Conservation (phyloP, 1,139 yeast species). For the Lodderomyces beijingensis region DNA sequence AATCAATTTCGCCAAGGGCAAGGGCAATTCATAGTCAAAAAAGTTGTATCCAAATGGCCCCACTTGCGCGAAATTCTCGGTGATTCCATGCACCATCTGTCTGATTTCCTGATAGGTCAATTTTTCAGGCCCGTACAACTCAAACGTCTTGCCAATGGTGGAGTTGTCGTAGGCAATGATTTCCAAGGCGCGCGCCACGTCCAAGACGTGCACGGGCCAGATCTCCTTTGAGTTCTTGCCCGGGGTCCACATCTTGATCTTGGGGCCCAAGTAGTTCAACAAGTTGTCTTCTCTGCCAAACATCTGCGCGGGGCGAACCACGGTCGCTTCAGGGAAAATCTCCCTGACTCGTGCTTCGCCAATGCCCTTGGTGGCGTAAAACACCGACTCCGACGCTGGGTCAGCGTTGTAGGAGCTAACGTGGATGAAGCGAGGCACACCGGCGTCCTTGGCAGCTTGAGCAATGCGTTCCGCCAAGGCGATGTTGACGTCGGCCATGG, state of each 20-base stretch:
- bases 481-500: slow-evolving; percentile 79
- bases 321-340: slow-evolving; percentile 69
- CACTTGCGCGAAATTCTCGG: slow-evolving; percentile 52
- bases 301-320: slow-evolving; percentile 83
- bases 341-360: slow-evolving; percentile 72
- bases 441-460: slow-evolving; percentile 65
- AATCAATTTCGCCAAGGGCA: slow-evolving; percentile 40
- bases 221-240: slow-evolving; percentile 61
- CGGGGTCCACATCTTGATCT: slow-evolving; percentile 58
- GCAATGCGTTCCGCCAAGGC: slow-evolving; percentile 78
- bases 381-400: slow-evolving; percentile 62
- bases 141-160: slow-evolving; percentile 73
- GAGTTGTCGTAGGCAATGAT: slow-evolving; percentile 77
- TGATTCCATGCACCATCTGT: slow-evolving; percentile 64
- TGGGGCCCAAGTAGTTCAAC: slow-evolving; percentile 58
- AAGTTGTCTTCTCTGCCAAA: slow-evolving; percentile 74
- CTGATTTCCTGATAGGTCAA: slow-evolving; percentile 63
- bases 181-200: slow-evolving; percentile 78
- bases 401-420: slow-evolving; percentile 80
- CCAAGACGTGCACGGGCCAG: slow-evolving; percentile 72
- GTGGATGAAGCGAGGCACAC: slow-evolving; percentile 72
- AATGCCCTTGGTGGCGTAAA: slow-evolving; percentile 75
- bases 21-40: slow-evolving; percentile 29
- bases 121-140: slow-evolving; percentile 70
- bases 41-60: slow-evolving; percentile 44